phyloP scores from a whole-genome alignment of 2,329 filamentous ascomycete species.

The Beauveria brongniartii region DNA sequence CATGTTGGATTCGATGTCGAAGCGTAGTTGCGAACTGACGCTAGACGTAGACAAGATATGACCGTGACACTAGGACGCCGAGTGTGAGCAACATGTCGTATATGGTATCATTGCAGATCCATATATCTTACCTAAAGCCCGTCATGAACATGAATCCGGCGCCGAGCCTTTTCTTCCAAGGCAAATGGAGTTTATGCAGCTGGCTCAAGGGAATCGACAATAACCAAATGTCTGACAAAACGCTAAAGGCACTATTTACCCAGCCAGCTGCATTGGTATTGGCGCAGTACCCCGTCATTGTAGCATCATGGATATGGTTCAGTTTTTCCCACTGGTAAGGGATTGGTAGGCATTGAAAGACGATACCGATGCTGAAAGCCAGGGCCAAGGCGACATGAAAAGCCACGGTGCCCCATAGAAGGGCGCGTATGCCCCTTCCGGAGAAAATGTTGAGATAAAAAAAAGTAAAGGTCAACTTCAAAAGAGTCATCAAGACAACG shows the following conservation, averaged over 20 bases:
- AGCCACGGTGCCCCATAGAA: constrained; percentile 29
- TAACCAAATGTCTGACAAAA: constrained; percentile 39
- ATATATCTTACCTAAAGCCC: constrained; percentile 25
- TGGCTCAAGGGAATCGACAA: constrained; percentile 36
- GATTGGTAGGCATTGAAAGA: constrained; percentile 41
- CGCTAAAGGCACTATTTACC: constrained; percentile 38
- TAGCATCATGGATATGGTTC: constrained; percentile 22
- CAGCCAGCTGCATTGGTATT: constrained; percentile 37
- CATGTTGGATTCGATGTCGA: constrained; percentile 22
- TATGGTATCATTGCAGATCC: neutral
- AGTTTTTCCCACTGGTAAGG: constrained; percentile 39
- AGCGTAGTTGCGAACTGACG: constrained; percentile 20
- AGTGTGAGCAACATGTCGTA: too few relatives aligned
- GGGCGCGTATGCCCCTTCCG: constrained; percentile 22
- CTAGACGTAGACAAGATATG: constrained; percentile 24
- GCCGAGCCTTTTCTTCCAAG: constrained; percentile 34
- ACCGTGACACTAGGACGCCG: constrained; percentile 19
- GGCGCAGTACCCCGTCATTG: constrained; percentile 36
- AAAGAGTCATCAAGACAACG: constrained; percentile 31
- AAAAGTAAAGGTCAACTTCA: constrained; percentile 39
- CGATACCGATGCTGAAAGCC: constrained; percentile 28
- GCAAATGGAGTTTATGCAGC: constrained; percentile 28
- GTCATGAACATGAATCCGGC: constrained; percentile 36
- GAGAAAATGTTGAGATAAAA: constrained; percentile 45
- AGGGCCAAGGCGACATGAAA: constrained; percentile 27